phyloP scores from a whole-genome alignment of 2,329 filamentous ascomycete species.

The Aspergillus quadricinctus region DNA sequence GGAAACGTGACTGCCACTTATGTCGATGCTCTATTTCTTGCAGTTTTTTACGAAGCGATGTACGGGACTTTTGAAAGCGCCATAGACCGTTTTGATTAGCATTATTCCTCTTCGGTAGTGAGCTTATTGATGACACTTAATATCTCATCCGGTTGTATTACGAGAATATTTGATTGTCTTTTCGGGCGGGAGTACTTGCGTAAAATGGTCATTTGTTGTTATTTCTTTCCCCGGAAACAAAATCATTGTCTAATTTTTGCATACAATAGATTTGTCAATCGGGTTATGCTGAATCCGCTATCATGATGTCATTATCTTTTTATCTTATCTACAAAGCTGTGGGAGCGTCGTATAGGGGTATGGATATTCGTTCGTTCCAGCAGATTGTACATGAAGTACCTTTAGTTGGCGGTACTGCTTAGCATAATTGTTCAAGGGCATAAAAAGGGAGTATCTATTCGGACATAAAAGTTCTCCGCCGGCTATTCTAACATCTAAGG shows the following conservation, averaged over 20 bases:
- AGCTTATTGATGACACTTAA: background rate
- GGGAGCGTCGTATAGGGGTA: background rate
- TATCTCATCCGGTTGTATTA: slow-evolving; percentile 9
- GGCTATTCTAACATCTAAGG: background rate
- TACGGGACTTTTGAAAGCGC: slow-evolving; percentile 5
- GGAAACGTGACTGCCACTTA: background rate
- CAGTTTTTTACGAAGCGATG: slow-evolving; percentile 3
- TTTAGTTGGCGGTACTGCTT: background rate
- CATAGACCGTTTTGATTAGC: slow-evolving; percentile 12
- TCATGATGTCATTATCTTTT: too few relatives aligned
- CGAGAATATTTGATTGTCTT: slow-evolving; percentile 2
- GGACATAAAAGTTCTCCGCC: background rate
- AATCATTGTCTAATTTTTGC: slow-evolving; percentile 4
- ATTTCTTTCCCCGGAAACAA: slow-evolving; percentile 5
- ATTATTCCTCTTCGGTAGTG: background rate
- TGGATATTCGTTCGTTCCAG: background rate
- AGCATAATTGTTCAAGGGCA: background rate
- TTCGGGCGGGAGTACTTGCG: slow-evolving; percentile 1
- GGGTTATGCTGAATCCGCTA: background rate
- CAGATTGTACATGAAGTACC: background rate
- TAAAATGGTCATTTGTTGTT: slow-evolving; percentile 3
- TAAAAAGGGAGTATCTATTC: background rate
- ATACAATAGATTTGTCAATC: slow-evolving; percentile 3
- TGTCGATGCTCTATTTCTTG: background rate
- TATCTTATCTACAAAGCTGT: background rate